Conservation (phyloP, 2,329 filamentous ascomycete species). For the Cercospora nicotianae region DNA sequence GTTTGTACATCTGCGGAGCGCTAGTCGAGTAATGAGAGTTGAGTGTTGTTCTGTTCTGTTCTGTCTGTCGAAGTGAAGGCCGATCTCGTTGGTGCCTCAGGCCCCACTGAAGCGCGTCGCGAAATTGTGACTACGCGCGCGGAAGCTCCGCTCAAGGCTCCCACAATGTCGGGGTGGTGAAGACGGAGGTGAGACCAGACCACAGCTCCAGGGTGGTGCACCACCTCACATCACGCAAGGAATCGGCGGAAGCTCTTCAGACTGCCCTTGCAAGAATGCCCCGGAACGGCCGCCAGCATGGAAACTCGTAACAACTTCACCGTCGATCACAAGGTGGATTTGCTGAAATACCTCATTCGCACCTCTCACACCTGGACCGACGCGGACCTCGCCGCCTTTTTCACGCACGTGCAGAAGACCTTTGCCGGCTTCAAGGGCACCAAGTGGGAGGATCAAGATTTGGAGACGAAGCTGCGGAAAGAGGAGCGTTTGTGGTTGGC, state of each 20-base stretch:
- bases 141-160: background rate
- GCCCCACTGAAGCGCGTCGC: background rate
- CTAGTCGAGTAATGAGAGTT: background rate
- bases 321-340: constrained; percentile 19
- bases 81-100: background rate
- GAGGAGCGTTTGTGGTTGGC: constrained; percentile 24
- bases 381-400: constrained; percentile 21
- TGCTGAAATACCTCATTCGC: constrained; percentile 21
- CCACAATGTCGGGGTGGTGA: background rate
- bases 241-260: background rate
- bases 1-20: background rate
- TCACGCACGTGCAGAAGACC: constrained; percentile 16
- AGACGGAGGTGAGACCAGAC: background rate
- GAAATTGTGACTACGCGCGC: background rate
- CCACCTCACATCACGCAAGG: background rate
- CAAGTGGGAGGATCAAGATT: constrained; percentile 16
- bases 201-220: background rate
- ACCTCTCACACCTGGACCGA: constrained; percentile 18
- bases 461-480: constrained; percentile 19
- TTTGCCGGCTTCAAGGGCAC: constrained; percentile 19
- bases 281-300: background rate
- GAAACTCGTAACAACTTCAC: constrained; percentile 13
- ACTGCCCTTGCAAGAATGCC: background rate
- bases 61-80: background rate
- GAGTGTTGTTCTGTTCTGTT: background rate